Percentiles rank a stretch among this genome's conserved stretches.
Evolutionary conservation across 805 yeast genomes (phyloP).

Genomic region (Nakazawaea ambrosiae): DNA sequence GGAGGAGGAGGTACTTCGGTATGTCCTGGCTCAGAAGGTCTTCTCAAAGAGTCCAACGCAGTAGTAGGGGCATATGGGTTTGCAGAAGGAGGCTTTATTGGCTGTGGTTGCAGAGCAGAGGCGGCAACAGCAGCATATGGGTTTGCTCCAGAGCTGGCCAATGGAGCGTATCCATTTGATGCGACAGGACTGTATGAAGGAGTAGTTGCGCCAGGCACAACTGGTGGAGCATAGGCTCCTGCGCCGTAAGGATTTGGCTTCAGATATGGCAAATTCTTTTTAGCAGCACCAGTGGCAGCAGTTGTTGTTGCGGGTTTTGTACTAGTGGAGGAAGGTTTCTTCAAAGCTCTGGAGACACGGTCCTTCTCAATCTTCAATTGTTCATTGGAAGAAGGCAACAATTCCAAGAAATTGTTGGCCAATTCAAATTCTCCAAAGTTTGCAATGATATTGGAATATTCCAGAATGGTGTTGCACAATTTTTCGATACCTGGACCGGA

Average conservation of each 20-base stretch:
- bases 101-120: constrained; percentile 14
- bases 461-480: constrained; percentile 60
- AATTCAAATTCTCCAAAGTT: constrained; percentile 78
- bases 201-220: constrained; percentile 10
- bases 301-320: constrained; percentile 4
- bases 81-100: constrained; percentile 1
- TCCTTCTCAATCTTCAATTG: constrained; percentile 70
- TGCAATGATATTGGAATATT: constrained; percentile 75
- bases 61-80: constrained; percentile 30
- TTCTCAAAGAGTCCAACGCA: constrained; percentile 24
- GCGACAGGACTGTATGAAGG: background rate
- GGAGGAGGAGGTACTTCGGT: constrained; percentile 20
- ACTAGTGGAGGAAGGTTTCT: too few species aligned
- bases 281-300: constrained; percentile 8
- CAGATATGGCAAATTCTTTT: background rate
- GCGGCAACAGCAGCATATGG: constrained; percentile 7
- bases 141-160: background rate
- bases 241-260: constrained; percentile 1
- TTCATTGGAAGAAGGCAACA: constrained; percentile 69
- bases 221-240: background rate
- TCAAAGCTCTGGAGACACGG: constrained; percentile 66
- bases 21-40: constrained; percentile 7
- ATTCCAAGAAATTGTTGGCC: constrained; percentile 61
- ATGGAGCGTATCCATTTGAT: background rate
- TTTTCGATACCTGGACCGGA: constrained; percentile 39